A percentile compares a stretch with the other conserved stretches of the same genome.
These are phyloP conservation scores for Nigrospora oryzae DNA, from an alignment of 2,329 filamentous ascomycete genomes.

Conservation along the genomic window DNA sequence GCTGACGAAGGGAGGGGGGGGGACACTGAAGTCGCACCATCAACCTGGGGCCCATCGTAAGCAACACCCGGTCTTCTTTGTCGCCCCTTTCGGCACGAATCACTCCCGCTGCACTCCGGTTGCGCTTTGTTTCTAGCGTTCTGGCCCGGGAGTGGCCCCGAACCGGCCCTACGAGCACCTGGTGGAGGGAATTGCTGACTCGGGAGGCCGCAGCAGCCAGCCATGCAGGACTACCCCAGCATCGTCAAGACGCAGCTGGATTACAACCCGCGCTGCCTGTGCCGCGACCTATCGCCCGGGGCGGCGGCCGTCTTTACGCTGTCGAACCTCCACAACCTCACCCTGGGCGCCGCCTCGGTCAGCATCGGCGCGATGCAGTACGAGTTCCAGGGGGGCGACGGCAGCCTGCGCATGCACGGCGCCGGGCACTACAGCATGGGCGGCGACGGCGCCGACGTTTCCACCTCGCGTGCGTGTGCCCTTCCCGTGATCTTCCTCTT, in stretches of 20 bases:
- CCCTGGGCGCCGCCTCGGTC: not conserved
- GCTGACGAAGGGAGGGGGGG: too few relatives aligned
- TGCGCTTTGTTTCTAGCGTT: too few relatives aligned
- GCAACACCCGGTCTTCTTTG: too few relatives aligned
- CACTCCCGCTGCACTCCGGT: too few relatives aligned
- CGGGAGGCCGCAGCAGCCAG: too few relatives aligned
- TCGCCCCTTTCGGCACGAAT: too few relatives aligned
- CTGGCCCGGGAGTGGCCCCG: too few relatives aligned
- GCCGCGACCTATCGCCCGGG: not conserved
- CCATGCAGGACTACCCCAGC: not conserved
- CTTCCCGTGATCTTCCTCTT: too few relatives aligned
- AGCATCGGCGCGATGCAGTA: not conserved
- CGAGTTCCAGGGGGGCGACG: not conserved
- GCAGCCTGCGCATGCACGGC: not conserved
- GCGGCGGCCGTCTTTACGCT: not conserved
- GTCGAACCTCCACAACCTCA: not conserved
- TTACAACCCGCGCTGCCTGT: not conserved
- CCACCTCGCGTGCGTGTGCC: not conserved
- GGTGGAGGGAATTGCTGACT: too few relatives aligned
- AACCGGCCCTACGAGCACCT: too few relatives aligned
- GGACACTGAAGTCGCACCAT: not conserved
- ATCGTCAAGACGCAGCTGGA: not conserved
- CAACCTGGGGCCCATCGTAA: not conserved
- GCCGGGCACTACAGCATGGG: not conserved
- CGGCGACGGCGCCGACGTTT: not conserved